phyloP scores from a whole-genome alignment of 179 eudicot species.

The Silene vulgaris region DNA sequence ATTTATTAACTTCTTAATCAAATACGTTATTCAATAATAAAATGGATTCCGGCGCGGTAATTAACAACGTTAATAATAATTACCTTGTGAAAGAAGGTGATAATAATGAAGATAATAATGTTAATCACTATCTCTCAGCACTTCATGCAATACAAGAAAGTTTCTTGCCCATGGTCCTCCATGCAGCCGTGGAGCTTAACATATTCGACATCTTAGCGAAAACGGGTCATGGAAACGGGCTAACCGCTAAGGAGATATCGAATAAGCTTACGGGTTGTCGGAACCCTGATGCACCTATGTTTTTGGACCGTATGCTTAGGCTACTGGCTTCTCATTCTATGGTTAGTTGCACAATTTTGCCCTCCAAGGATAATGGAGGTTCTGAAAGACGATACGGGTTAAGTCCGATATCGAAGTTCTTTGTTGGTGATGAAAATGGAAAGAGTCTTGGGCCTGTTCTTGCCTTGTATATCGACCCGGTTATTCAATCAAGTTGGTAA shows the following conservation, averaged over 20 bases:
- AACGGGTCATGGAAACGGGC: not conserved
- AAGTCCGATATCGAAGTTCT: not conserved
- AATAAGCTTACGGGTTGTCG: not conserved
- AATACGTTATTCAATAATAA: not conserved
- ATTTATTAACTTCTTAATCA: not conserved
- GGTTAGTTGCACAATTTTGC: not conserved
- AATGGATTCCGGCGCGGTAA: not conserved
- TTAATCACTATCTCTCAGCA: constrained; percentile 1
- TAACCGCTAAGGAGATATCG: not conserved
- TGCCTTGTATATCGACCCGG: constrained; percentile 4
- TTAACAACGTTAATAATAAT: not conserved
- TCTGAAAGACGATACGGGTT: constrained; percentile 2
- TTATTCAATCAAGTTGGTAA: not conserved
- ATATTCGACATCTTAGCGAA: not conserved
- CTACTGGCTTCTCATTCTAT: not conserved
- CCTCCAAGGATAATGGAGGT: not conserved
- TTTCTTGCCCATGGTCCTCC: constrained; percentile 4
- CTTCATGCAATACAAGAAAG: not conserved
- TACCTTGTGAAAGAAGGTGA: too few relatives aligned
- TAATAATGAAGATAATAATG: not conserved
- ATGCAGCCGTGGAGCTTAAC: constrained; percentile 1
- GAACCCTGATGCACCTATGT: not conserved
- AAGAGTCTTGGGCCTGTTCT: constrained; percentile 1
- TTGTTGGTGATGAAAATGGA: constrained; percentile 11
- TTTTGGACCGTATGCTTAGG: constrained; percentile 12